Conservation (phyloP, 148 eudicot genomes). For the Tetragonia tetragonoides region DNA sequence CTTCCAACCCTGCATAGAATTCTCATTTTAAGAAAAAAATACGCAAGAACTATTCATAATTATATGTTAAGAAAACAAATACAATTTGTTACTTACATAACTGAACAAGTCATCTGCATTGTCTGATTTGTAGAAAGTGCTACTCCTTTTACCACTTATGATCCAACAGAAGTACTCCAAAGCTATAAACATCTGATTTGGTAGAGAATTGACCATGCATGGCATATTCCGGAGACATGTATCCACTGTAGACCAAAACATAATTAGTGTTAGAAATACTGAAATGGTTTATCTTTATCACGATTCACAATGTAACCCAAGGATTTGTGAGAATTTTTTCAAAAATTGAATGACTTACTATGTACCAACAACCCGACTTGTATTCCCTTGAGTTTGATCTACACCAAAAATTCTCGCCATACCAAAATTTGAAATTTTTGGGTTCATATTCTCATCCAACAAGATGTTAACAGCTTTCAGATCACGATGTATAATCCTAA, state of each 20-base stretch:
- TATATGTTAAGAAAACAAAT: not conserved
- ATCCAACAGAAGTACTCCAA: conserved; percentile 43
- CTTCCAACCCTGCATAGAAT: conserved; percentile 32
- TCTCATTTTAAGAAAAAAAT: not conserved
- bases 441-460: no score
- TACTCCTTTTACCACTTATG: conserved; percentile 39
- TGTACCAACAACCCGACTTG: conserved; percentile 22
- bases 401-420: no score
- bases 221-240: conserved; percentile 47
- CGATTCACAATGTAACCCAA: no score
- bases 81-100: conserved; percentile 29
- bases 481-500: no score
- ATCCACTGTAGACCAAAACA: conserved; percentile 32
- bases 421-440: no score
- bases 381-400: no score
- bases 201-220: conserved; percentile 34
- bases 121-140: not conserved
- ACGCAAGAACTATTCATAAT: not conserved
- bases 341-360: not conserved
- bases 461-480: no score
- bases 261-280: no score
- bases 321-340: no score
- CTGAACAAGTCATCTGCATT: conserved; percentile 24
- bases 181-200: conserved; percentile 47
- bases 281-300: no score